Conservation (phyloP, 768 basidiomycete species). For the Hericium erinaceus region DNA sequence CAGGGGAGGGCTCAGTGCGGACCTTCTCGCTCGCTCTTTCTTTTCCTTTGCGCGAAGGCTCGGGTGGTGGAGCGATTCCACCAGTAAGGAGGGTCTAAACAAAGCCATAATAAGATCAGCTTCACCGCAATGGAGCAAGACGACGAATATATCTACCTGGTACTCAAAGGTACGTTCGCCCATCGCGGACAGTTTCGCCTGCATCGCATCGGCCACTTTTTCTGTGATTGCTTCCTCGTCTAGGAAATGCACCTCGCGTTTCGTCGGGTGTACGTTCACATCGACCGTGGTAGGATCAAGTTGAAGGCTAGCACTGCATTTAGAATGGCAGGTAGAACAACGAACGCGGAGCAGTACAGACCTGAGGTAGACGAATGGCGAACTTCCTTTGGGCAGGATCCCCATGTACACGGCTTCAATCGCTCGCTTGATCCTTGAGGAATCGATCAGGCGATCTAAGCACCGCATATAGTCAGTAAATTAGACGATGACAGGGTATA, state of each 20-base stretch:
- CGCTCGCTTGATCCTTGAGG: constrained; percentile 74
- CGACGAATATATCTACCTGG: constrained; percentile 36
- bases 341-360: constrained; percentile 21
- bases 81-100: constrained; percentile 53
- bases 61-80: constrained; percentile 18
- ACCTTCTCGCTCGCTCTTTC: constrained; percentile 7
- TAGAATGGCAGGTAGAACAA: neutral
- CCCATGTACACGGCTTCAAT: constrained; percentile 79
- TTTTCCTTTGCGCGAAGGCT: constrained; percentile 4
- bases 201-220: constrained; percentile 63
- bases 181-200: constrained; percentile 43
- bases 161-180: constrained; percentile 50
- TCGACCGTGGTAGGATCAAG: constrained; percentile 86
- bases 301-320: constrained; percentile 42
- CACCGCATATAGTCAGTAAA: neutral
- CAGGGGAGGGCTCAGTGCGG: constrained; percentile 1
- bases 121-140: neutral
- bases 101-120: neutral
- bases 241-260: constrained; percentile 91
- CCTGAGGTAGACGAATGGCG: constrained; percentile 93
- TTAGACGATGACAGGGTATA: neutral
- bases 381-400: constrained; percentile 82
- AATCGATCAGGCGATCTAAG: constrained; percentile 88
- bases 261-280: constrained; percentile 97
- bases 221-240: constrained; percentile 84